Conservation (phyloP, 179 eudicot species). For the Beta corolliflora region DNA sequence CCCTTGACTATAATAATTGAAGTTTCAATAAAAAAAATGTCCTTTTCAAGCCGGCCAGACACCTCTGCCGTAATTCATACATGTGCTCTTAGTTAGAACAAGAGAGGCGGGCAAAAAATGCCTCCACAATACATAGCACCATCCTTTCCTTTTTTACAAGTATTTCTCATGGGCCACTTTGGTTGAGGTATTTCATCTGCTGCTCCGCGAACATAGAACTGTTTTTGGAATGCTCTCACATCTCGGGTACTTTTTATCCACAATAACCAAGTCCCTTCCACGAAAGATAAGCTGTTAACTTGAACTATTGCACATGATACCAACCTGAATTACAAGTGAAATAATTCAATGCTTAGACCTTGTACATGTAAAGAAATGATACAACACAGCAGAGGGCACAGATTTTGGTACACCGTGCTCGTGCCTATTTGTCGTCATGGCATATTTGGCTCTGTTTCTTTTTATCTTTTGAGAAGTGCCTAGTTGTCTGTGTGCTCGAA, state of each 20-base stretch:
- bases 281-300: constrained; percentile 6
- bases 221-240: constrained; percentile 3
- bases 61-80: not conserved
- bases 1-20: not conserved
- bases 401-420: not conserved
- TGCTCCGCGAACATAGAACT: not conserved
- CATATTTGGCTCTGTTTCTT: not conserved
- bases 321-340: constrained; percentile 26
- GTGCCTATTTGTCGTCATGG: not conserved
- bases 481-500: no score
- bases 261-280: not conserved
- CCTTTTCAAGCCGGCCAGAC: not conserved
- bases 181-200: constrained; percentile 10
- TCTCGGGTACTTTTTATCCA: constrained; percentile 15
- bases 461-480: not conserved
- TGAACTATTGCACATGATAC: constrained; percentile 17
- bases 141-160: not conserved
- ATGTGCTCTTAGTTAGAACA: constrained; percentile 14
- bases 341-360: constrained; percentile 3
- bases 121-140: not conserved
- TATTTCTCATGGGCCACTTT: not conserved
- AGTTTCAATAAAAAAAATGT: constrained; percentile 3
- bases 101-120: not conserved
- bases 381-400: not conserved
- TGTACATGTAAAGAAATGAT: not conserved